Evolutionary conservation across 805 yeast genomes (phyloP).

Genomic region (Lipomyces orientalis): DNA sequence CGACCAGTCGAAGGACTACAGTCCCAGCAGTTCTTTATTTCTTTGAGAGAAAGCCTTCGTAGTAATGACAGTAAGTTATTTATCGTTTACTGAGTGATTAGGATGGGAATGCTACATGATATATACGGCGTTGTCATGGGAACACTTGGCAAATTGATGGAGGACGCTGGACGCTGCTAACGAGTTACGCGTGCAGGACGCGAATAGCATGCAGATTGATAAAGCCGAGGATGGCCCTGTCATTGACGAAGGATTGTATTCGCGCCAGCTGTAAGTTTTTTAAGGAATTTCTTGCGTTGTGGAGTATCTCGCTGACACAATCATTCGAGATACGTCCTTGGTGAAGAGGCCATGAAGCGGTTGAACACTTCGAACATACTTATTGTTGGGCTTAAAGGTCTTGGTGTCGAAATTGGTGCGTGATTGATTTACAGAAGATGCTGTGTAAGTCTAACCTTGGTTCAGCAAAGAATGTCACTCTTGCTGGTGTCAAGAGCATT

Average conservation of each 20-base stretch:
- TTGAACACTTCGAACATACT: conserved; percentile 95
- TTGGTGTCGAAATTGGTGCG: conserved; percentile 85
- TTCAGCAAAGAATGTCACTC: conserved; percentile 81
- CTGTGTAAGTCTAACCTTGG: background rate
- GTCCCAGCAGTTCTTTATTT: background rate
- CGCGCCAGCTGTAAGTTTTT: conserved; percentile 73
- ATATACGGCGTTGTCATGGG: background rate
- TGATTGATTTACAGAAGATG: background rate
- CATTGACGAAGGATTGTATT: conserved; percentile 93
- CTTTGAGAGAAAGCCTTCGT: background rate
- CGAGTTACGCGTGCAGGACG: conserved; percentile 12
- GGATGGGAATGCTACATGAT: background rate
- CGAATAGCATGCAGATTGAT: conserved; percentile 44
- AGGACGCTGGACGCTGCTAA: background rate
- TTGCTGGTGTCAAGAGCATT: conserved; percentile 95
- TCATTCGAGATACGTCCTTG: conserved; percentile 71
- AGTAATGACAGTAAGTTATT: background rate
- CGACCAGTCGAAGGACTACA: background rate
- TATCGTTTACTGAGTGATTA: background rate
- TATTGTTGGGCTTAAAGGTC: conserved; percentile 85
- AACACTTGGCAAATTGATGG: background rate
- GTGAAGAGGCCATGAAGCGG: conserved; percentile 97
- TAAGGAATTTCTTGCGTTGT: background rate
- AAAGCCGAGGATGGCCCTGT: conserved; percentile 36
- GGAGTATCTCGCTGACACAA: background rate